Conservation (phyloP, 495 filamentous ascomycete species). For the Letharia columbiana region DNA sequence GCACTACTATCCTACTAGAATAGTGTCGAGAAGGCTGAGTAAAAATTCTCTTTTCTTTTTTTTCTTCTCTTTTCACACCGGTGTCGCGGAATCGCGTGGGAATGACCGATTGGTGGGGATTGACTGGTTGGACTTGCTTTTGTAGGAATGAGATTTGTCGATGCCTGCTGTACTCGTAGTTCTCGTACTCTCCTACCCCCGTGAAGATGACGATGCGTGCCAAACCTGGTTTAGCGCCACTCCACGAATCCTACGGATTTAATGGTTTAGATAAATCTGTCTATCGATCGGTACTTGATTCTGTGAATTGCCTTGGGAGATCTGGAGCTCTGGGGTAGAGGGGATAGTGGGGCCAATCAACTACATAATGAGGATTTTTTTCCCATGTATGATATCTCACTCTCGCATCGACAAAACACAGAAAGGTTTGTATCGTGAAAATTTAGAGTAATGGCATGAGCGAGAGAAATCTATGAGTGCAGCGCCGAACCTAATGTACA, state of each 20-base stretch:
- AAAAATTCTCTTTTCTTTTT: not conserved
- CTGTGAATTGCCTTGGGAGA: not conserved
- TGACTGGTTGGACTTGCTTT: constrained; percentile 3
- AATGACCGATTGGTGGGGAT: not conserved
- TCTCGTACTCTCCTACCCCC: not conserved
- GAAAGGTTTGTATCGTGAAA: not conserved
- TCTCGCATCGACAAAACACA: not conserved
- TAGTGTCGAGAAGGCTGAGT: constrained; percentile 11
- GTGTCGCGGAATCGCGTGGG: constrained; percentile 9
- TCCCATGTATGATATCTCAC: not conserved
- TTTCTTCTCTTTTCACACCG: not conserved
- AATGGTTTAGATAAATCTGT: not conserved
- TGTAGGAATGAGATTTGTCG: not conserved
- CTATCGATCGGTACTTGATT: not conserved
- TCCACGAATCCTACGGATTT: constrained; percentile 2
- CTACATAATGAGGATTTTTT: not conserved
- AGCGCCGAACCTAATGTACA: not conserved
- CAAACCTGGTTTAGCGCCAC: not conserved
- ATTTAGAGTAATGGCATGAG: not conserved
- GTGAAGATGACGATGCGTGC: not conserved
- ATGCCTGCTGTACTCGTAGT: constrained; percentile 2
- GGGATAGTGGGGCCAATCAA: not conserved
- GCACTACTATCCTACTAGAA: constrained; percentile 3
- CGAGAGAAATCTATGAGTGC: not conserved
- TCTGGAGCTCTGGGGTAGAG: not conserved